Conservation (phyloP, 257 asterid species). For the Oldenlandia corymbosa region DNA sequence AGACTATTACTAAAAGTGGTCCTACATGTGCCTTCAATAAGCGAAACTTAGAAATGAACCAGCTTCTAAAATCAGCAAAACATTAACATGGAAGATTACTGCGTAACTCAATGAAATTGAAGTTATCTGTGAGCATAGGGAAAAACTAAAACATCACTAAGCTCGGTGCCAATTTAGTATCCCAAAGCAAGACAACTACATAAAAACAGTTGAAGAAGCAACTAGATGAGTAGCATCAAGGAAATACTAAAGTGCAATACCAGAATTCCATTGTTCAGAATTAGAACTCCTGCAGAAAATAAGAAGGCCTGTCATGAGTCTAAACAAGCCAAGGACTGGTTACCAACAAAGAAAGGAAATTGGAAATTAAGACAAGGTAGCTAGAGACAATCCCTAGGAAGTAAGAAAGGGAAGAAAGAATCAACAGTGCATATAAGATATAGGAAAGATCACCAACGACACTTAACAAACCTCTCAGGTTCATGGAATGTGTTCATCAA, state of each 20-base stretch:
- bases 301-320: background rate
- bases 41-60: background rate
- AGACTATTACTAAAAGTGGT: no score
- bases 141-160: no score
- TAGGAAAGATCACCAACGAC: no score
- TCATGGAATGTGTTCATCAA: no score
- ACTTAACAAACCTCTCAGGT: no score
- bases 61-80: no score
- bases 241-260: background rate
- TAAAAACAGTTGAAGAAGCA: background rate
- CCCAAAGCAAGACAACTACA: no score
- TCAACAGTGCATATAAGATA: no score
- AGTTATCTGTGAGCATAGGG: no score
- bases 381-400: no score
- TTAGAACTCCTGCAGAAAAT: slow-evolving; percentile 8
- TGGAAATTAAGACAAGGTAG: no score
- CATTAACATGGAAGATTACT: background rate
- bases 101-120: background rate
- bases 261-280: slow-evolving; percentile 1
- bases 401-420: background rate
- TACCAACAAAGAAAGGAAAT: background rate
- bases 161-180: no score
- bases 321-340: background rate
- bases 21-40: background rate
- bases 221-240: background rate